Conservation (phyloP, 2,329 filamentous ascomycete genomes). For the Cordyceps javanica region DNA sequence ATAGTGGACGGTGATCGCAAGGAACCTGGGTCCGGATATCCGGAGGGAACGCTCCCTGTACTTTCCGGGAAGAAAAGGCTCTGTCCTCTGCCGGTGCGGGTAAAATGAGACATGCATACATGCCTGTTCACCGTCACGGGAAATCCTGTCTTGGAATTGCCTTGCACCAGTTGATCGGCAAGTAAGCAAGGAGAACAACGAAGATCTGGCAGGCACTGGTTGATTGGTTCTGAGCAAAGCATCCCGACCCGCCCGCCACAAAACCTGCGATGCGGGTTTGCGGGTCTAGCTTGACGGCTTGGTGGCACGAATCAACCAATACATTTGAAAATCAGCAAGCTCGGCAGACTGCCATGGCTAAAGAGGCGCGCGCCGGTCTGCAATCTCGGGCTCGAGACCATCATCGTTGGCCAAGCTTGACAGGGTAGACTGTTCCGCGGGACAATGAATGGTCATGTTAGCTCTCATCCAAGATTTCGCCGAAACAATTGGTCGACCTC, state of each 20-base stretch:
- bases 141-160: neutral
- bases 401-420: neutral
- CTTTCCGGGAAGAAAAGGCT: neutral
- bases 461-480: neutral
- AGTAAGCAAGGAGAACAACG: neutral
- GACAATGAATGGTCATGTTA: neutral
- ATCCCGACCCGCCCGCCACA: neutral
- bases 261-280: neutral
- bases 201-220: neutral
- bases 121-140: neutral
- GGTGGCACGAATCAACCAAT: neutral
- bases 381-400: neutral
- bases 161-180: conserved; percentile 1
- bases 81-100: neutral
- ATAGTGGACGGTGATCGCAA: neutral
- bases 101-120: neutral
- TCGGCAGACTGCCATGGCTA: neutral
- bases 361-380: neutral
- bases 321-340: neutral
- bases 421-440: neutral
- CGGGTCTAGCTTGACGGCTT: neutral
- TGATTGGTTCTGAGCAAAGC: neutral
- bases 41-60: neutral
- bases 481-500: neutral
- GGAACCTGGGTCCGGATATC: neutral